A percentile compares a stretch with the other conserved stretches of the same genome.
phyloP scores from a whole-genome alignment of 2,329 filamentous ascomycete species.

The Alternaria sp. region DNA sequence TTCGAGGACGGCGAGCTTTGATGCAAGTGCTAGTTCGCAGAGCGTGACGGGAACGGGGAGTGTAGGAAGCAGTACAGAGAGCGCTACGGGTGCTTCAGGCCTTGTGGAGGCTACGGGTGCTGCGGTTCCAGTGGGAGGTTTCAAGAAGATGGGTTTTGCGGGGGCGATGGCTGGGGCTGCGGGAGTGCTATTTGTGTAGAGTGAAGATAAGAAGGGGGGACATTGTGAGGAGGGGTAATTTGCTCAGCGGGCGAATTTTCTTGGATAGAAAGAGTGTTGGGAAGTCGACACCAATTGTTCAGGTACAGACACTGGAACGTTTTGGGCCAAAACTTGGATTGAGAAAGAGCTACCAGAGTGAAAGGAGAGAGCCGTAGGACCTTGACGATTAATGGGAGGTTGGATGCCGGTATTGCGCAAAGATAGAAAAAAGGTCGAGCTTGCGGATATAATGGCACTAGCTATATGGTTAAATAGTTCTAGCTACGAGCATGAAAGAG shows the following conservation, averaged over 20 bases:
- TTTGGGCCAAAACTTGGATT: not conserved
- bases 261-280: not conserved
- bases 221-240: not conserved
- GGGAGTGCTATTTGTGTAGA: constrained; percentile 22
- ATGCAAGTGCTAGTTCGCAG: not conserved
- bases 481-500: not conserved
- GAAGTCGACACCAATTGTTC: not conserved
- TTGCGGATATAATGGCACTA: not conserved
- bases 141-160: constrained; percentile 20
- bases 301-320: not conserved
- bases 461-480: not conserved
- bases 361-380: not conserved
- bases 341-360: not conserved
- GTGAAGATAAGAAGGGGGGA: not conserved
- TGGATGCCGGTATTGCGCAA: not conserved
- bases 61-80: not conserved
- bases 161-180: constrained; percentile 27
- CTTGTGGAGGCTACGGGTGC: not conserved
- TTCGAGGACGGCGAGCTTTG: not conserved
- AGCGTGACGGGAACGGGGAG: not conserved
- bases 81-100: not conserved
- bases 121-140: not conserved
- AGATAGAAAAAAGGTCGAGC: not conserved
- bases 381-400: not conserved
- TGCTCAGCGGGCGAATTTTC: too few relatives aligned